Evolutionary conservation across 345 rosid genomes (phyloP), one percentile per base, ranked within the genome.

Genomic region (Atalantia buxifolia): DNA sequence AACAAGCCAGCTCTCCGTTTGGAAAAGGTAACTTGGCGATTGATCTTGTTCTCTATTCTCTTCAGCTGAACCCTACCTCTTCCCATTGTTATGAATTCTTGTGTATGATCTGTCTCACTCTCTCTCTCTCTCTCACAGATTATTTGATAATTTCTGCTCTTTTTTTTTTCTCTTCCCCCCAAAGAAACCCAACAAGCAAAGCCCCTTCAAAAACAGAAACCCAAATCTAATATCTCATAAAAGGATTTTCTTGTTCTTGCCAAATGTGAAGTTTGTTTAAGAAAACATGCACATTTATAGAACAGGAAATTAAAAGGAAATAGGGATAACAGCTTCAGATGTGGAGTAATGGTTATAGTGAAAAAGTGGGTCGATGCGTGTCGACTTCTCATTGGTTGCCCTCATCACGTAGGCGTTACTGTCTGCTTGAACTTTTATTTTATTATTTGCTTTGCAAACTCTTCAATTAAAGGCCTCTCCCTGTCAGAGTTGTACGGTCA

Each of bases 41-140:
- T 91, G 88, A 91, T 91, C 87, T 90, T 91, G 89, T 91, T 91
- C 83, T 91, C 95, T 72, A 92, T 90, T 81, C 93, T 87, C 92
- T 88, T 92, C 89, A 92, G 40, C 86, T 92, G 93, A 92, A 92
- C 96, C 90, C 93, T 89, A 86, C 94, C 95, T 77, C 95, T 90
- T 63, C 95, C 95, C 95, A 92, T 92, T 56, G n/a, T 6, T 45
- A 24, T 45, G n/a, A 25, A 6, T 30, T 36, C 6, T 53, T 14
- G 1, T 53, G 7, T 53, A 53, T 14, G 22, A 53, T 53, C 57
- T 53, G 7, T 53, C 22, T 53, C 22, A 4, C 57, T 53, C 7
- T 16, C 57, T 14, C 57, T 53, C 2, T 18, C 2, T 4, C 57
- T 1, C 57, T 4, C 57, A 4, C 22, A 53, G 22, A 18, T 53